phyloP scores from a whole-genome alignment of 148 eudicot genomes.

The Limonium bicolor region DNA sequence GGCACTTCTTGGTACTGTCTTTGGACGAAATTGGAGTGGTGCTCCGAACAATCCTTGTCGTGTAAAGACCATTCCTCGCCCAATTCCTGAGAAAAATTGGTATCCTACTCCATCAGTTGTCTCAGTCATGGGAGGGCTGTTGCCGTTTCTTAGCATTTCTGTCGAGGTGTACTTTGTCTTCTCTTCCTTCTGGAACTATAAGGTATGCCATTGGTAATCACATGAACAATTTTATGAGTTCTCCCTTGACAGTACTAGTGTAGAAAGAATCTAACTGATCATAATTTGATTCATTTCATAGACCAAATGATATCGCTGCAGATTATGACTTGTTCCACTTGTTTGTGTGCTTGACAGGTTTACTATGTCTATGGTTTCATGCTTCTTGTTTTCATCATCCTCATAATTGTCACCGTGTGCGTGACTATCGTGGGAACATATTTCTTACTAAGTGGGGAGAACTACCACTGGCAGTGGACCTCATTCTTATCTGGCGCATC shows the following conservation, averaged over 20 bases:
- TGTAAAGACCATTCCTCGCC: constrained; percentile 81
- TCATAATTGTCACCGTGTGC: constrained; percentile 81
- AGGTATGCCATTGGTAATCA: too few species aligned
- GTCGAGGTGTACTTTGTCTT: constrained; percentile 74
- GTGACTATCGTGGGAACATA: constrained; percentile 96
- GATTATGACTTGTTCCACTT: too few species aligned
- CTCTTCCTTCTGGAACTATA: constrained; percentile 90
- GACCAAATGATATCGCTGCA: too few species aligned
- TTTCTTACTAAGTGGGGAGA: constrained; percentile 95
- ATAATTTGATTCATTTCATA: too few species aligned
- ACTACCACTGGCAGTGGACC: constrained; percentile 97
- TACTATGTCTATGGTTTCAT: constrained; percentile 89
- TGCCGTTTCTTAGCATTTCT: constrained; percentile 86
- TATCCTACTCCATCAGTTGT: constrained; percentile 77
- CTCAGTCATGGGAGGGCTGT: constrained; percentile 74
- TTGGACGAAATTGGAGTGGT: constrained; percentile 82
- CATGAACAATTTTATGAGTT: too few species aligned
- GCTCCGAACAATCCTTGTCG: constrained; percentile 83
- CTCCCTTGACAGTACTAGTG: too few species aligned
- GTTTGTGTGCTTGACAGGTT: constrained; percentile 34
- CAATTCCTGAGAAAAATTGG: constrained; percentile 91
- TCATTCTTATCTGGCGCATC: constrained; percentile 88
- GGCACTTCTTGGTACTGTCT: constrained; percentile 77
- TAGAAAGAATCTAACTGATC: too few species aligned
- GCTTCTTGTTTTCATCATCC: constrained; percentile 84